Evolutionary conservation across 306 rosid genomes (phyloP).

Genomic region (Gleditsia sinensis): DNA sequence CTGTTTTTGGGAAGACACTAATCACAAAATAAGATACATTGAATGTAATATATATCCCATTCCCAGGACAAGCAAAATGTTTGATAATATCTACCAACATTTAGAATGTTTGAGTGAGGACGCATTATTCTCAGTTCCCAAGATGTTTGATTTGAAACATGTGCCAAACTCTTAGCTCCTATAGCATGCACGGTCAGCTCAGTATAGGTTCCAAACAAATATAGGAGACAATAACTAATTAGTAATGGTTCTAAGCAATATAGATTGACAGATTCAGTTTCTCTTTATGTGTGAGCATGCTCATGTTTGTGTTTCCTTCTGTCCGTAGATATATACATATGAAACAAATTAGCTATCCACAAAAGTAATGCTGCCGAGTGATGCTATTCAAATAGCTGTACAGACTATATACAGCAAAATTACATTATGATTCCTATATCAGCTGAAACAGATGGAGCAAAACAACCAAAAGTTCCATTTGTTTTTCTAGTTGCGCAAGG

Average conservation of each 20-base stretch:
- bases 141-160: no score
- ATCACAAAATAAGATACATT: no score
- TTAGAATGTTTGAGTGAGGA: no score
- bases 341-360: constrained; percentile 14
- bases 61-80: no score
- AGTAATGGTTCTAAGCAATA: neutral
- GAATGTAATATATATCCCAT: no score
- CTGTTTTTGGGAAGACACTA: no score
- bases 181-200: neutral
- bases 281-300: no score
- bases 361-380: neutral
- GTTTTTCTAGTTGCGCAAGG: neutral
- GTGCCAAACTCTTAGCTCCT: neutral
- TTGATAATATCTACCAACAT: no score
- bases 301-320: neutral
- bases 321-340: neutral
- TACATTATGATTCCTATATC: neutral
- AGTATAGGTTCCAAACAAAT: neutral
- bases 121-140: no score
- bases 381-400: neutral
- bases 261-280: neutral
- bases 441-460: neutral
- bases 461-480: neutral
- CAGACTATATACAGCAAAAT: neutral
- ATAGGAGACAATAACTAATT: neutral